Conservation (phyloP, 2,329 filamentous ascomycete species). For the Aspergillus flavus region DNA sequence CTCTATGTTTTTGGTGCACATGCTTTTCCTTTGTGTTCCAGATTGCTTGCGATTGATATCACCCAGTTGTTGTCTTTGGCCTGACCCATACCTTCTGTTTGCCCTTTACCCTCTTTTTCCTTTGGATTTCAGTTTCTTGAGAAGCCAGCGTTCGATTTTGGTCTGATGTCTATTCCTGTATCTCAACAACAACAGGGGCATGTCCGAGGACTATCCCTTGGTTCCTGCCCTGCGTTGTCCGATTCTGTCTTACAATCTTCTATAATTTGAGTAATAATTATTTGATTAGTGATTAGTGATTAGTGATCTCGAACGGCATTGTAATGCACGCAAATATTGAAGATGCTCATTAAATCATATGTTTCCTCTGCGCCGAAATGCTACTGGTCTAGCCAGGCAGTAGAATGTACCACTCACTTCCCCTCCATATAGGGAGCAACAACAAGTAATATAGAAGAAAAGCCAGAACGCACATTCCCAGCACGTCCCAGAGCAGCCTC, state of each 20-base stretch:
- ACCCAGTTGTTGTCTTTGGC: constrained; percentile 1
- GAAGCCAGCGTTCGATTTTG: not conserved
- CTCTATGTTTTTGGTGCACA: constrained; percentile 12
- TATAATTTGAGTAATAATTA: not conserved
- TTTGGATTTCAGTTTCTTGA: not conserved
- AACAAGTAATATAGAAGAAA: not conserved
- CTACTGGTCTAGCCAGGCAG: not conserved
- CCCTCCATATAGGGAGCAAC: not conserved
- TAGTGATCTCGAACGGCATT: not conserved
- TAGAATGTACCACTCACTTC: not conserved
- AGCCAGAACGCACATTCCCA: not conserved
- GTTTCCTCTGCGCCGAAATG: not conserved
- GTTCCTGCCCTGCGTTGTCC: not conserved
- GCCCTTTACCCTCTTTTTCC: not conserved
- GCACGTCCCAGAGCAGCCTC: too few relatives aligned
- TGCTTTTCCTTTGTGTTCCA: constrained; percentile 1
- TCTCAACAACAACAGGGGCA: not conserved
- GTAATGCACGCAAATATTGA: not conserved
- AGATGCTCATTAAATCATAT: not conserved
- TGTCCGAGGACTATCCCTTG: not conserved
- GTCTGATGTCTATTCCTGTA: not conserved
- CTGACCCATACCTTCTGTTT: constrained; percentile 19
- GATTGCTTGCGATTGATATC: constrained; percentile 5
- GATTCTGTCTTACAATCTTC: not conserved
- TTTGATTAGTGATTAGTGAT: not conserved